Base-by-base conservation (phyloP, 768 basidiomycete genomes). In the Boletus pseudo-olivaceus region DNA sequence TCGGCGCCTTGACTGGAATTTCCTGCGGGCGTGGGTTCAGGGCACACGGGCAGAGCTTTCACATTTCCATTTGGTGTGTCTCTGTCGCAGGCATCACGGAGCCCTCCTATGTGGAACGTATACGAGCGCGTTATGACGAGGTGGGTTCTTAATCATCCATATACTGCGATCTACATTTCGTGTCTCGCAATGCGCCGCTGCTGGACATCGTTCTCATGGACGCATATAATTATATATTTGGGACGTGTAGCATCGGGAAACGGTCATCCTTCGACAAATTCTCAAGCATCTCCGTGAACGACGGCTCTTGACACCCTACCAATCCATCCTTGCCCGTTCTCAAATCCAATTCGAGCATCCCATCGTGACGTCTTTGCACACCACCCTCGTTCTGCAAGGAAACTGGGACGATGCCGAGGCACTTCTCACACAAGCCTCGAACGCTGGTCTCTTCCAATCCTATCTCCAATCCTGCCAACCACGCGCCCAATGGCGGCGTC, bases 11-110 rank as follows among this genome's bases (percentile, higher is more conserved):
- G 56, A 51, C 35, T 19, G 23, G 17, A 30, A 37, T 20, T 37
- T 8, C 17, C 49, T 34, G 30, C 29, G 29, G 30, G 5, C 9
- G 30, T 48, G 17, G 49, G 11, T 35, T 8, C 47, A 90, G 90
- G 37, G 83, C 87, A 5, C 85, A 90, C 67, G 81, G 78, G 2
- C 82, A 78, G 56, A 85, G 80, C 61, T 92, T 86, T 64, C 88
- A 91, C 62, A 82, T 83, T 23, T 90, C 90, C 1, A 83, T 93
- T 49, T 93, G 90, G 90, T 76, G 85, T 59, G 75, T 91, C 27
- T 68, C 83, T 1, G 59, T 92, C 51, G 70, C 74, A 4, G 90
- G 90, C 2, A 81, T 87, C 30, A 70, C 64, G 2, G 82, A 88
- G 23, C 72, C 78, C 45, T 63, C 68, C 5, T 80, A 77, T 43